Evolutionary conservation across 2,329 filamentous ascomycete genomes (phyloP).

Genomic region (Meredithiella fracta): DNA sequence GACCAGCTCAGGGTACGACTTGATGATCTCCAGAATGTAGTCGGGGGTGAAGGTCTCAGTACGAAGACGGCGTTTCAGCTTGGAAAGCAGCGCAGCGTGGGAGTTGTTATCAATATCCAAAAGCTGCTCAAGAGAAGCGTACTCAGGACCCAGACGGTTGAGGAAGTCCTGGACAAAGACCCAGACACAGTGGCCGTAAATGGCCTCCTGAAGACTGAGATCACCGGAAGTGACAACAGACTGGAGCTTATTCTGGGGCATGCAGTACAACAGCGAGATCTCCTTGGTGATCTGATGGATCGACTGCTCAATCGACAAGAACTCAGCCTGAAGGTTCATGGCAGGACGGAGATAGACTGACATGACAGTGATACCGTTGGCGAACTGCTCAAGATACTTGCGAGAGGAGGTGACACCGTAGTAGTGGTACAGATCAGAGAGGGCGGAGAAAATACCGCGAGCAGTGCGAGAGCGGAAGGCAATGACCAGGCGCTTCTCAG

Average conservation of each 20-base stretch:
- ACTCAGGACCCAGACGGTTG: constrained; percentile 85
- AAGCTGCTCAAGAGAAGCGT: constrained; percentile 67
- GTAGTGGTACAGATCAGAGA: constrained; percentile 96
- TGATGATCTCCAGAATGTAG: constrained; percentile 96
- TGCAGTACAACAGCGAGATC: constrained; percentile 88
- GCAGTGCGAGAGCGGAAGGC: constrained; percentile 90
- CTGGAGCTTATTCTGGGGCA: constrained; percentile 95
- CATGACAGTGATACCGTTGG: constrained; percentile 94
- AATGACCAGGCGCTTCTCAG: constrained; percentile 86
- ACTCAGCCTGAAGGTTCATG: constrained; percentile 36
- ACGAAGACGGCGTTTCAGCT: constrained; percentile 86
- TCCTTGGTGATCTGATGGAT: constrained; percentile 99
- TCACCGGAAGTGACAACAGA: constrained; percentile 69
- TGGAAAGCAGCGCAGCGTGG: constrained; percentile 75
- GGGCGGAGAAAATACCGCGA: constrained; percentile 79
- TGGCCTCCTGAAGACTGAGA: constrained; percentile 86
- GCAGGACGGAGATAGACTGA: constrained; percentile 80
- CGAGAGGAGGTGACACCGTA: constrained; percentile 90
- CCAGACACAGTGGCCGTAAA: constrained; percentile 95
- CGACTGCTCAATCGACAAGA: constrained; percentile 75
- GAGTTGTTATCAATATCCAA: constrained; percentile 66
- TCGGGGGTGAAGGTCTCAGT: constrained; percentile 96
- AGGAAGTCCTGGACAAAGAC: constrained; percentile 97
- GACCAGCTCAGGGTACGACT: constrained; percentile 72
- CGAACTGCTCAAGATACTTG: constrained; percentile 98